A percentile compares a stretch with the other conserved stretches of the same genome.
Evolutionary conservation across 169 alveolate species (phyloP).

Genomic region (Plasmodium cynomolgi): DNA sequence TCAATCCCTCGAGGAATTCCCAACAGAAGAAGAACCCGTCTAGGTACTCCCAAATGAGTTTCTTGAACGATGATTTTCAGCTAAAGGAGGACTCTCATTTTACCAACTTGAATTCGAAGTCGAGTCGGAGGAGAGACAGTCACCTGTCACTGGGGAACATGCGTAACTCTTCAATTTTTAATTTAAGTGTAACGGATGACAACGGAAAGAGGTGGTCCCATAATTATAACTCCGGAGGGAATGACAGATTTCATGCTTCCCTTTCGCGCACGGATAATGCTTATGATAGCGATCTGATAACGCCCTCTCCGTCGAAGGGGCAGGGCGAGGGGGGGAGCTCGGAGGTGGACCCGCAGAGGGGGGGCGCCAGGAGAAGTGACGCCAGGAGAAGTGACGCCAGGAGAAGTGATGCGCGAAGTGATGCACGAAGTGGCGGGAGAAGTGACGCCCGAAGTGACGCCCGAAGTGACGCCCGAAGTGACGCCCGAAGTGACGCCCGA

Average conservation of each 20-base stretch:
- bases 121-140: constrained; percentile 15
- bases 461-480: neutral
- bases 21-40: neutral
- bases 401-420: neutral
- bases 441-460: neutral
- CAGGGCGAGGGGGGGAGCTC: neutral
- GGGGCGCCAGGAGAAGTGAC: neutral
- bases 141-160: neutral
- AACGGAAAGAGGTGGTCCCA: constrained; percentile 8
- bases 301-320: constrained; percentile 67
- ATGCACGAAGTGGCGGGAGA: neutral
- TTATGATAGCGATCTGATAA: constrained; percentile 49
- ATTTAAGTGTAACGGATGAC: constrained; percentile 50
- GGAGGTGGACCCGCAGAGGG: neutral
- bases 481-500: neutral
- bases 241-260: constrained; percentile 17
- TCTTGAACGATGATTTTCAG: constrained; percentile 42
- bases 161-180: constrained; percentile 40
- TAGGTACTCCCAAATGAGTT: constrained; percentile 24
- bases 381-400: neutral
- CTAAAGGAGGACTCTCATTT: constrained; percentile 13
- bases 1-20: neutral
- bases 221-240: neutral
- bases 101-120: neutral
- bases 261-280: constrained; percentile 24